Base-by-base conservation (phyloP, 352 stramenopile species). In the Phytophthora podocarpi region DNA sequence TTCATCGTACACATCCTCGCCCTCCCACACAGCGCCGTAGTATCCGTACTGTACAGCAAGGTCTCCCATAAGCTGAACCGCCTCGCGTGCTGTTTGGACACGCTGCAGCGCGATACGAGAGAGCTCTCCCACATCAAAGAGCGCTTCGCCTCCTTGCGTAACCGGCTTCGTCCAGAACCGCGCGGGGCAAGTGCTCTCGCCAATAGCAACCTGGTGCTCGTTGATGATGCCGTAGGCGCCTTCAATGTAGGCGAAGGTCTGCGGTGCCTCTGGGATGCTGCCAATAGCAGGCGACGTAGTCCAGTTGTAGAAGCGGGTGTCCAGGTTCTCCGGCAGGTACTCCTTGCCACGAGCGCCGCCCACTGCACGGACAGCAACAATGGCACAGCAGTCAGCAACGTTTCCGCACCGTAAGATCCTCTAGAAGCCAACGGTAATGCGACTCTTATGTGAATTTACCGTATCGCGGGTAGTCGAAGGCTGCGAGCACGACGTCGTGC, bases 11-110 rank as follows among this genome's bases (percentile, higher is more conserved):
- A 81, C 69, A 37, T 40, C 50, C 0, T 79, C 61, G 6, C 76
- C 76, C 63, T 97, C 88, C 85, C 85, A 97, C 31, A 80, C 72
- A 39, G 84, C 91, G 37, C 92, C 93, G 60, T 98, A 98, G 81
- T 97, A 98, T 24, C 95, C 95, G 73, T 98, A 86, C 67, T 96
- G 36, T 16, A 93, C 85, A 0, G 87, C 96, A 9, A 98, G 75
- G n/a, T 96, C 78, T 55, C 96, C 96, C 93, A 98, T 98, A 41
- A 97, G 72, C 65, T 92, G 64, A 41, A 96, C 83, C 16, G 93
- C 77, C 59, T 91, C 79, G 40, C 82, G 79, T 7, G 93, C 91
- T 4, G 87, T 96, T 30, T 63, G 82, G 10, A 81, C 56, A 27
- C 93, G 84, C 65, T 97, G 87, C 62, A 98, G 71, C n/a, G 88